A percentile compares a stretch with the other conserved stretches of the same genome.
phyloP scores from a whole-genome alignment of 139 green algal genomes.

The Asterochloris sp. region DNA sequence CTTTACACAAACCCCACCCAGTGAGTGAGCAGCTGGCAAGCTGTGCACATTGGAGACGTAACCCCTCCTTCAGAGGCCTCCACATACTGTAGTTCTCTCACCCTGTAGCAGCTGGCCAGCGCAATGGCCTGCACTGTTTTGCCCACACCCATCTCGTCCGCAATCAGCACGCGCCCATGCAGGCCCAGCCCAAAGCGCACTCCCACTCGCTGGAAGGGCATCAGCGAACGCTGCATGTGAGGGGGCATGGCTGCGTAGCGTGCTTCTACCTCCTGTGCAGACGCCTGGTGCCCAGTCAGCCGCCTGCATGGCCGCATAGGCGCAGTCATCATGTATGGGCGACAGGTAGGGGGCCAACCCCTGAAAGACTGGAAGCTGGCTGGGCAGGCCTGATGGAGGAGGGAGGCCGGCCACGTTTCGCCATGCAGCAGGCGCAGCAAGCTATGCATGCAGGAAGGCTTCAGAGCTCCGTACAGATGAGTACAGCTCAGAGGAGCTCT shows the following conservation, averaged over 20 bases:
- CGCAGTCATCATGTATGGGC: too few relatives aligned
- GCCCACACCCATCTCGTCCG: conserved; percentile 93
- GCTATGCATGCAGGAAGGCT: too few relatives aligned
- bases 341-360: too few relatives aligned
- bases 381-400: too few relatives aligned
- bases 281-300: too few relatives aligned
- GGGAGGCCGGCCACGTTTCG: too few relatives aligned
- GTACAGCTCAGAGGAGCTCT: too few relatives aligned
- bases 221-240: conserved; percentile 46
- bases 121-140: conserved; percentile 94
- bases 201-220: conserved; percentile 62
- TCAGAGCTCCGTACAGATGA: too few relatives aligned
- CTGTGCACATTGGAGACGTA: not conserved
- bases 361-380: too few relatives aligned
- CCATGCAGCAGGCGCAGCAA: too few relatives aligned
- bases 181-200: conserved; percentile 75
- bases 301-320: too few relatives aligned
- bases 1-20: not conserved
- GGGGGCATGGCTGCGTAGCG: conserved; percentile 45
- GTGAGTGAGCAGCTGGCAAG: not conserved
- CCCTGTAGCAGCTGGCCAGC: conserved; percentile 78
- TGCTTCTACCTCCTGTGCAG: conserved; percentile 36
- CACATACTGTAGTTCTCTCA: conserved; percentile 4
- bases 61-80: not conserved
- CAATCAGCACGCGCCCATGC: conserved; percentile 77